Evolutionary conservation across 1,284 basidiomycete genomes (phyloP).

Genomic region (Stygiomarasmius scandens): DNA sequence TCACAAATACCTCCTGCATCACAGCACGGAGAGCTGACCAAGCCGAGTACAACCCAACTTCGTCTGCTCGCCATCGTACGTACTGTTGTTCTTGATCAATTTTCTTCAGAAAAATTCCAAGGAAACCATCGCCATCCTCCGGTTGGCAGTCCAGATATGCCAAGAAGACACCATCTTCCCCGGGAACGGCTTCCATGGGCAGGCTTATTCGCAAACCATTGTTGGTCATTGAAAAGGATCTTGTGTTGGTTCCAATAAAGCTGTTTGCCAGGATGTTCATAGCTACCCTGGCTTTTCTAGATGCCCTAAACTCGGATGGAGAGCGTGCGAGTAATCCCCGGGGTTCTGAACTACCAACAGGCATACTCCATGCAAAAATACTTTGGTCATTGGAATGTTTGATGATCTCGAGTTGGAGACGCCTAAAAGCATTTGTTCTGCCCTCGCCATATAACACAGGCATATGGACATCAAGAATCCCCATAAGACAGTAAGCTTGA

Average conservation of each 20-base stretch:
- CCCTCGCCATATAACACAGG: neutral
- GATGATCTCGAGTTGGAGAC: neutral
- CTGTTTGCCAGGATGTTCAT: neutral
- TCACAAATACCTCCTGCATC: neutral
- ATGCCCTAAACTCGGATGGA: neutral
- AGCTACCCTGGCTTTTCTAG: neutral
- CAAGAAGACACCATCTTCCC: neutral
- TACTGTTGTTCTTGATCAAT: conserved; percentile 5
- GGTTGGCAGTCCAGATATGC: neutral
- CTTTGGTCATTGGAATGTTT: neutral
- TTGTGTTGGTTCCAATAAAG: too few relatives aligned
- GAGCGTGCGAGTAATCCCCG: neutral
- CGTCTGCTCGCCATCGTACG: neutral
- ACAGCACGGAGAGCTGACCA: neutral
- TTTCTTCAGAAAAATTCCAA: conserved; percentile 2
- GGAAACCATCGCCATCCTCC: neutral
- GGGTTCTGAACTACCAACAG: neutral
- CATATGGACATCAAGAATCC: neutral
- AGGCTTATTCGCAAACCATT: neutral
- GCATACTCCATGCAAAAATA: neutral
- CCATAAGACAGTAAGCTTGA: neutral
- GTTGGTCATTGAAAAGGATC: neutral
- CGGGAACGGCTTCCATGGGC: neutral
- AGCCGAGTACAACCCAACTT: neutral
- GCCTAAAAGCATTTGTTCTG: neutral